These are phyloP conservation scores for Phaeotremella skinneri DNA, from an alignment of 768 basidiomycete species.

Conservation along the genomic window DNA sequence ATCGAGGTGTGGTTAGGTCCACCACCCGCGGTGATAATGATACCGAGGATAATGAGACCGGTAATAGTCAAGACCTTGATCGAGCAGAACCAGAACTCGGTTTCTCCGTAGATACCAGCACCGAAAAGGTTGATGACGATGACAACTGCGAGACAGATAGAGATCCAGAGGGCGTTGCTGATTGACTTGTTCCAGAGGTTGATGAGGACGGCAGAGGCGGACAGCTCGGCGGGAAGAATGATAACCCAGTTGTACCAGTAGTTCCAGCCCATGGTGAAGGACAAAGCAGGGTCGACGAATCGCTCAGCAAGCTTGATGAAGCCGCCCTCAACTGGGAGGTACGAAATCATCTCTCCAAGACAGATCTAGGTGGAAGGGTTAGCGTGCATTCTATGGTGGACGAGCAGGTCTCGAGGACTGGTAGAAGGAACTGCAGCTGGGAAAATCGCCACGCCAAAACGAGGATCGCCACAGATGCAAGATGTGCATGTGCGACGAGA, in stretches of 20 bases:
- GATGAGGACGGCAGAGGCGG: conserved; percentile 73
- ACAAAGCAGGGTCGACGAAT: conserved; percentile 56
- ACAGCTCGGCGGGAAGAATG: conserved; percentile 69
- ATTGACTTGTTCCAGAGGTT: conserved; percentile 54
- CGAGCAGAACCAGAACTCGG: conserved; percentile 84
- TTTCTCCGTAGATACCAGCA: conserved; percentile 53
- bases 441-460: not conserved
- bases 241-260: conserved; percentile 55
- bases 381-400: not conserved
- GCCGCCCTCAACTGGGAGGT: conserved; percentile 46
- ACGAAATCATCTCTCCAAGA: conserved; percentile 43
- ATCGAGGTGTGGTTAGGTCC: conserved; percentile 64
- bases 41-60: conserved; percentile 58
- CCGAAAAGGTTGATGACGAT: conserved; percentile 57
- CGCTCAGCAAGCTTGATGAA: conserved; percentile 45
- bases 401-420: too few relatives aligned
- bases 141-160: conserved; percentile 71
- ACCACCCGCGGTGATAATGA: conserved; percentile 83
- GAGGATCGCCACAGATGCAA: not conserved
- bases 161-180: conserved; percentile 73
- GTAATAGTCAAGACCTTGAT: conserved; percentile 72
- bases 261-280: conserved; percentile 40
- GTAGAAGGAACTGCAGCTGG: not conserved
- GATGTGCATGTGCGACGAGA: too few relatives aligned
- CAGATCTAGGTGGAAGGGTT: conserved; percentile 11